A percentile compares a stretch with the other conserved stretches of the same genome.
phyloP scores from a whole-genome alignment of 768 basidiomycete species.

The Termitomyces titanicus region DNA sequence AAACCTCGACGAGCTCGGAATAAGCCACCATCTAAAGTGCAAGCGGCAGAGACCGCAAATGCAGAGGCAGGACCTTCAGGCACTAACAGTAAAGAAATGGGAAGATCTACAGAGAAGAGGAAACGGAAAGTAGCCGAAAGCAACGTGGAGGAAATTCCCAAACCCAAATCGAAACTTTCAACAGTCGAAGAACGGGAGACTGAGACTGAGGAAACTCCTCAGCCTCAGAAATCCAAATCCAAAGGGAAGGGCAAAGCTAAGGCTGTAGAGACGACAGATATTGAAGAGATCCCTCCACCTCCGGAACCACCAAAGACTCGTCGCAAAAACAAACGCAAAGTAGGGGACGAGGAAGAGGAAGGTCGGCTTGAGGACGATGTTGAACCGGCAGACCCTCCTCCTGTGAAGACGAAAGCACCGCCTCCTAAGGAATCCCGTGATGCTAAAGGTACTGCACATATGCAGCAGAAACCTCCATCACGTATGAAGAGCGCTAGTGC shows the following conservation, averaged over 20 bases:
- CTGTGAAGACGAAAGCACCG: slow-evolving; percentile 16
- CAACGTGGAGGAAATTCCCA: slow-evolving; percentile 15
- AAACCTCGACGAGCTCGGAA: slow-evolving; percentile 2
- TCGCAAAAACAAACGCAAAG: slow-evolving; percentile 27
- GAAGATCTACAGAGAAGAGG: neutral
- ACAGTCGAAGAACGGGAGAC: slow-evolving; percentile 14
- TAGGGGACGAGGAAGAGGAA: slow-evolving; percentile 17
- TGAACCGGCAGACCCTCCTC: slow-evolving; percentile 17
- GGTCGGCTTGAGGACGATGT: slow-evolving; percentile 6
- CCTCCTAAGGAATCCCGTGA: slow-evolving; percentile 2
- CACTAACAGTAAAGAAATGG: neutral
- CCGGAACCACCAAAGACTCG: slow-evolving; percentile 3
- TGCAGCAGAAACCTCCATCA: slow-evolving; percentile 11
- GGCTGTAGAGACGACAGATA: slow-evolving; percentile 18
- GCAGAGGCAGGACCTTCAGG: slow-evolving; percentile 11
- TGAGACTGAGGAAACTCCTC: slow-evolving; percentile 15
- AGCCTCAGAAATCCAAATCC: slow-evolving; percentile 16
- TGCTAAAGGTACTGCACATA: neutral
- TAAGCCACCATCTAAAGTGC: slow-evolving; percentile 1
- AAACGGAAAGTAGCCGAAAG: slow-evolving; percentile 12
- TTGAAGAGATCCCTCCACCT: slow-evolving; percentile 13
- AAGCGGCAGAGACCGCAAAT: neutral
- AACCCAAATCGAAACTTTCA: slow-evolving; percentile 19
- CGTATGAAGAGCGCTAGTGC: slow-evolving; percentile 16
- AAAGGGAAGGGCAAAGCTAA: slow-evolving; percentile 31